A percentile compares a stretch with the other conserved stretches of the same genome.
Evolutionary conservation across 2,329 filamentous ascomycete genomes (phyloP).

Genomic region (Chaetomiaceae sp.): DNA sequence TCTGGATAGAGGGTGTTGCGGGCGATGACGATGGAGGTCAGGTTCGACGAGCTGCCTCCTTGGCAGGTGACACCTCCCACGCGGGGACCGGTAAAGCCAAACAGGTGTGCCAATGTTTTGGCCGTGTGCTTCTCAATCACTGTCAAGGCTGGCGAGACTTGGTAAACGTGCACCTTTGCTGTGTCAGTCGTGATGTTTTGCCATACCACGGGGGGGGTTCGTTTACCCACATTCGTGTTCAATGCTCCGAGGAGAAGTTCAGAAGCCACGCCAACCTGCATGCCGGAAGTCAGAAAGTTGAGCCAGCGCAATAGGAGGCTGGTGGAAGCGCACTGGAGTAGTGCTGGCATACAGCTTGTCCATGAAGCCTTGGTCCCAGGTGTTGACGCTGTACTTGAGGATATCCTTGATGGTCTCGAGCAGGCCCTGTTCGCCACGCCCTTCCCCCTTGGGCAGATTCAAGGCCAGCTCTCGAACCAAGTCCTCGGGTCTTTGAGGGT

Average conservation of each 20-base stretch:
- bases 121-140: conserved; percentile 83
- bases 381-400: conserved; percentile 86
- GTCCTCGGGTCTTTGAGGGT: conserved; percentile 56
- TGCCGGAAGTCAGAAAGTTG: background rate
- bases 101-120: conserved; percentile 66
- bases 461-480: conserved; percentile 54
- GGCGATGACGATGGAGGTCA: conserved; percentile 79
- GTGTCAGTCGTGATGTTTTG: background rate
- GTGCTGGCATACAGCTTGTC: conserved; percentile 93
- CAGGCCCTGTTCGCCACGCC: conserved; percentile 67
- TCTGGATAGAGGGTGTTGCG: conserved; percentile 79
- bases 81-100: conserved; percentile 68
- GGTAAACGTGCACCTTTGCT: conserved; percentile 74
- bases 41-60: conserved; percentile 80
- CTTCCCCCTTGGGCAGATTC: conserved; percentile 51
- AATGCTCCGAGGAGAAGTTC: conserved; percentile 80
- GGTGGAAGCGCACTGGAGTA: conserved; percentile 59
- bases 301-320: background rate
- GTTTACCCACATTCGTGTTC: conserved; percentile 74
- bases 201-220: background rate
- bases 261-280: conserved; percentile 71
- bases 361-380: conserved; percentile 96
- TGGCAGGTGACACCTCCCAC: conserved; percentile 72
- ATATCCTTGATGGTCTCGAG: conserved; percentile 66
- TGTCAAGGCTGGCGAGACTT: conserved; percentile 84